Evolutionary conservation across 306 rosid genomes (phyloP).

Genomic region (Gleditsia sinensis): DNA sequence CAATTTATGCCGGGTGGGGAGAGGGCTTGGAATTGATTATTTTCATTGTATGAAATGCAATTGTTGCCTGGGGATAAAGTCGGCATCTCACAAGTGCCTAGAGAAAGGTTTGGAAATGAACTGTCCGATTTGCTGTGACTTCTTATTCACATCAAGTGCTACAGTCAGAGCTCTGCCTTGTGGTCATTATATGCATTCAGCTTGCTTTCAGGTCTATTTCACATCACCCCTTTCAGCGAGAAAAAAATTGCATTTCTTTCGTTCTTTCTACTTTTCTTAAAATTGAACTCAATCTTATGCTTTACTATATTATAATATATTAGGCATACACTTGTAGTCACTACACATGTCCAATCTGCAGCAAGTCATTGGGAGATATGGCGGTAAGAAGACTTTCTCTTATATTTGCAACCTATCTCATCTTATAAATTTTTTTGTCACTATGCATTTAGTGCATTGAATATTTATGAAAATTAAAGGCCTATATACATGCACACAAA

Average conservation of each 20-base stretch:
- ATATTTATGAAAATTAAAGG: not conserved
- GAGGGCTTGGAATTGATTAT: conserved; percentile 91
- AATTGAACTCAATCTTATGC: conserved; percentile 39
- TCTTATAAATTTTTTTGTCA: not conserved
- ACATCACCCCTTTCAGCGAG: not conserved
- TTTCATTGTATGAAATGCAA: conserved; percentile 99
- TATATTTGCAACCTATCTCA: not conserved
- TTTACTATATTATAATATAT: conserved; percentile 31
- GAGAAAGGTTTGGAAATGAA: conserved; percentile 95
- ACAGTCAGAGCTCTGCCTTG: conserved; percentile 92
- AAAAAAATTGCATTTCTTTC: conserved; percentile 8
- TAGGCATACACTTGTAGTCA: conserved; percentile 97
- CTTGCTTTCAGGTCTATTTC: conserved; percentile 91
- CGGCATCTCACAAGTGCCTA: conserved; percentile 84
- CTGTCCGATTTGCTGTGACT: conserved; percentile 98
- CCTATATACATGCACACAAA: too few relatives aligned
- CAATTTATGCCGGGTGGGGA: conserved; percentile 96
- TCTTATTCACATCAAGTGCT: conserved; percentile 92
- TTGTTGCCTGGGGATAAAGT: conserved; percentile 90
- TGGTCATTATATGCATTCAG: conserved; percentile 99
- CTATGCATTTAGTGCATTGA: not conserved
- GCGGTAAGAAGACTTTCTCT: conserved; percentile 63
- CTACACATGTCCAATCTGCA: conserved; percentile 95
- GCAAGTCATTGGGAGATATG: conserved; percentile 99
- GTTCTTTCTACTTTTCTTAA: not conserved